Percentiles rank a stretch among this genome's conserved stretches.
phyloP scores from a whole-genome alignment of 1,284 basidiomycete genomes.

The Anthracocystis walkeri region DNA sequence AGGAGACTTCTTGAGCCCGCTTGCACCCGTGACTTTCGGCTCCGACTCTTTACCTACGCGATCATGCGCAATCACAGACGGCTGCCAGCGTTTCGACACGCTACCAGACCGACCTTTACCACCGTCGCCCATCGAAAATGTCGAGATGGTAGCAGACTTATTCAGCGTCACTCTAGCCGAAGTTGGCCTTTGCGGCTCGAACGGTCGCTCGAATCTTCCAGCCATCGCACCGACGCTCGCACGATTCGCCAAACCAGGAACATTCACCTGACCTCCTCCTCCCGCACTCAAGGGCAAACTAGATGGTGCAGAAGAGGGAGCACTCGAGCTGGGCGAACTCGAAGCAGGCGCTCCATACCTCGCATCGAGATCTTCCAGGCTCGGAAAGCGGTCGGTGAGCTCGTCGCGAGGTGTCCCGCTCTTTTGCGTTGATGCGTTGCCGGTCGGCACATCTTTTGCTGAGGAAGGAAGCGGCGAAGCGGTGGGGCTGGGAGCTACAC shows the following conservation, averaged over 20 bases:
- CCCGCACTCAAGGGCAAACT: conserved; percentile 7
- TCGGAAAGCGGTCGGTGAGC: conserved; percentile 53
- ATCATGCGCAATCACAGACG: conserved; percentile 27
- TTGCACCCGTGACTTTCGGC: not conserved
- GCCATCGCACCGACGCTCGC: conserved; percentile 54
- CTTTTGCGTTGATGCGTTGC: conserved; percentile 5
- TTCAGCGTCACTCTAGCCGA: conserved; percentile 10
- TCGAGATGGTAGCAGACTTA: conserved; percentile 32
- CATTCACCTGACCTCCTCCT: conserved; percentile 10
- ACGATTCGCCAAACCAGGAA: conserved; percentile 46
- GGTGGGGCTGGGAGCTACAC: conserved; percentile 25
- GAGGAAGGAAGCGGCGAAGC: conserved; percentile 30
- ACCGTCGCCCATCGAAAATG: conserved; percentile 10
- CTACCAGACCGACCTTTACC: conserved; percentile 16
- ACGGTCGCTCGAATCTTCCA: conserved; percentile 44
- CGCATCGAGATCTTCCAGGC: conserved; percentile 57
- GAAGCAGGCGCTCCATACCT: conserved; percentile 23
- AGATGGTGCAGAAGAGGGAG: conserved; percentile 13
- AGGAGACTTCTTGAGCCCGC: conserved; percentile 1
- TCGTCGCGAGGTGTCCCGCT: conserved; percentile 26
- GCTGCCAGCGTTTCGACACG: conserved; percentile 36
- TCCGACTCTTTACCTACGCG: conserved; percentile 12
- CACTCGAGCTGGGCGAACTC: conserved; percentile 7
- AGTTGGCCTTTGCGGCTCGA: conserved; percentile 23
- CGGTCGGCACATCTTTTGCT: conserved; percentile 7